These are phyloP conservation scores for Micromonas commoda DNA, from an alignment of 139 green algal species.

Conservation along the genomic window DNA sequence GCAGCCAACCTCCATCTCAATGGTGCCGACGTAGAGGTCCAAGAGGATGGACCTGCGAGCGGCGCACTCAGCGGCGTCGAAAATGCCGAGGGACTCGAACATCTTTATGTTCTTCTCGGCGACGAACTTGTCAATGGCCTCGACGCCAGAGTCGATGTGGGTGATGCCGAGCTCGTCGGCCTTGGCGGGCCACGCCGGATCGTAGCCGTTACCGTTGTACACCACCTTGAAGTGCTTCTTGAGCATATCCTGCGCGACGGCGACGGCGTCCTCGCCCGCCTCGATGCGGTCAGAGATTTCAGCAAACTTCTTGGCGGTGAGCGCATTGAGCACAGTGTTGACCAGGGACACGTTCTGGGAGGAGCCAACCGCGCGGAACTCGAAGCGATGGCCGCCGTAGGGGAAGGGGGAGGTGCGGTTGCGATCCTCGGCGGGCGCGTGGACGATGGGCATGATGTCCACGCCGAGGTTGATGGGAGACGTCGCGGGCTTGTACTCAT, in stretches of 20 bases:
- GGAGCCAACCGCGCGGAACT: slow-evolving; percentile 38
- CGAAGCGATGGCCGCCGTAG: slow-evolving; percentile 36
- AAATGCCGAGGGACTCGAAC: slow-evolving; percentile 23
- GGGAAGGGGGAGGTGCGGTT: slow-evolving; percentile 39
- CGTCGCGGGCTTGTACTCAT: slow-evolving; percentile 21
- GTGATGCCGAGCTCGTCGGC: slow-evolving; percentile 23
- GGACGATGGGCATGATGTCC: slow-evolving; percentile 12
- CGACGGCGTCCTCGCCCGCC: slow-evolving; percentile 22
- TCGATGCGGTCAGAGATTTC: slow-evolving; percentile 29
- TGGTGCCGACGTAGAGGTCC: slow-evolving; percentile 25
- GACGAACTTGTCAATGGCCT: slow-evolving; percentile 31
- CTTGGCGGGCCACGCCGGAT: slow-evolving; percentile 31
- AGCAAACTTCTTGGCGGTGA: slow-evolving; percentile 25
- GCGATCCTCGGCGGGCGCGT: slow-evolving; percentile 32
- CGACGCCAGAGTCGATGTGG: slow-evolving; percentile 28
- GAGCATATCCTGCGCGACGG: slow-evolving; percentile 27
- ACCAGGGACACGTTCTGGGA: slow-evolving; percentile 37
- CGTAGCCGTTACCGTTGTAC: slow-evolving; percentile 42
- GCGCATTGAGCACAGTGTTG: slow-evolving; percentile 32
- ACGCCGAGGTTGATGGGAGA: slow-evolving; percentile 21
- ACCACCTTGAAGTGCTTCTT: slow-evolving; percentile 33
- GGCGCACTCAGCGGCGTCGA: slow-evolving; percentile 19
- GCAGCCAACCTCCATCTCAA: slow-evolving; percentile 31
- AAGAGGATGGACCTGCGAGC: slow-evolving; percentile 14
- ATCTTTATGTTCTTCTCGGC: slow-evolving; percentile 30